Evolutionary conservation across 176 grass and related monocot genomes (phyloP).

Genomic region (Phoenix dactylifera): DNA sequence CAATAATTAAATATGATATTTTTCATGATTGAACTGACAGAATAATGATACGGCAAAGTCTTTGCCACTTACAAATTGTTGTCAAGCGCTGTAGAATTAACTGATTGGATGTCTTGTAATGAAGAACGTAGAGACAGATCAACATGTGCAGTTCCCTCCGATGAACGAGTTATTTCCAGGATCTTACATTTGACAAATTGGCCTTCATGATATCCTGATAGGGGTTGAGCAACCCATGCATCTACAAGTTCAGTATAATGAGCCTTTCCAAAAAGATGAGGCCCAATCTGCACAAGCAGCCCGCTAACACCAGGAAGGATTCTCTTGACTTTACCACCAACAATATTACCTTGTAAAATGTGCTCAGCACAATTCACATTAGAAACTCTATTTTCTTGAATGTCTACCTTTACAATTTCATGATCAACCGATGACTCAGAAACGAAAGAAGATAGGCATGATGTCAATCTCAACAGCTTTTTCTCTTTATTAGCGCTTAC

Average conservation of each 20-base stretch:
- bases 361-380: slow-evolving; percentile 25
- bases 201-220: slow-evolving; percentile 59
- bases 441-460: not conserved
- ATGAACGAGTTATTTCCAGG: slow-evolving; percentile 46
- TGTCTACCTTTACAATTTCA: slow-evolving; percentile 3
- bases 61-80: slow-evolving; percentile 53
- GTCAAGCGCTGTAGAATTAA: slow-evolving; percentile 8
- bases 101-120: slow-evolving; percentile 22
- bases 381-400: slow-evolving; percentile 21
- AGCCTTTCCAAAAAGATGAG: slow-evolving; percentile 84
- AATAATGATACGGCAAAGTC: not conserved
- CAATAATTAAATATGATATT: too few species aligned
- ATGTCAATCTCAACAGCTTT: slow-evolving; percentile 57
- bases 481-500: slow-evolving; percentile 66
- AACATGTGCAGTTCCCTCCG: slow-evolving; percentile 65
- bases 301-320: slow-evolving; percentile 85
- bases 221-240: slow-evolving; percentile 57
- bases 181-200: slow-evolving; percentile 97
- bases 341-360: slow-evolving; percentile 62
- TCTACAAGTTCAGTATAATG: slow-evolving; percentile 92
- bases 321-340: slow-evolving; percentile 79
- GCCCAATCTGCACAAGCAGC: slow-evolving; percentile 76
- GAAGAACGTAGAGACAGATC: slow-evolving; percentile 77
- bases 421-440: slow-evolving; percentile 12
- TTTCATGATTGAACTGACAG: not conserved